phyloP scores from a whole-genome alignment of 176 grass and related monocot genomes.

The Ensete glaucum region DNA sequence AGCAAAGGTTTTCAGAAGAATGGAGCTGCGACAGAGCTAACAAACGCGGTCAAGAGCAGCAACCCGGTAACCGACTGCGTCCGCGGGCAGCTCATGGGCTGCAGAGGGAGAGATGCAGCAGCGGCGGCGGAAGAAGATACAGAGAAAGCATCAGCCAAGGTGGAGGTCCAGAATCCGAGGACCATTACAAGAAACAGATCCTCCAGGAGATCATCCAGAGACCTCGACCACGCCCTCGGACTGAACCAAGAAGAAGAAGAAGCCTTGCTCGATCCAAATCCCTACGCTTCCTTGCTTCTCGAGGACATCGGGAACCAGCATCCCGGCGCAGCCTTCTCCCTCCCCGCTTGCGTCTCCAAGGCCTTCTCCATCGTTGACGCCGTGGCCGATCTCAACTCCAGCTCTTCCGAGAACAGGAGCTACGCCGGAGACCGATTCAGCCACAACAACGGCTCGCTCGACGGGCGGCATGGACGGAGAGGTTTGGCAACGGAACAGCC shows the following conservation, averaged over 20 bases:
- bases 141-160: background rate
- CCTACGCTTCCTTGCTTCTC: slow-evolving; percentile 61
- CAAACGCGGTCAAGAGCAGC: slow-evolving; percentile 21
- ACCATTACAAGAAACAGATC: slow-evolving; percentile 37
- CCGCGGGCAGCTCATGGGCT: background rate
- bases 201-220: slow-evolving; percentile 56
- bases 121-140: slow-evolving; percentile 2
- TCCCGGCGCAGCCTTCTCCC: slow-evolving; percentile 38
- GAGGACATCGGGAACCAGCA: slow-evolving; percentile 82
- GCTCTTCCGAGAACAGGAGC: slow-evolving; percentile 55
- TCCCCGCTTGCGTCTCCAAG: slow-evolving; percentile 89
- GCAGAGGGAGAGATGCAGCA: slow-evolving; percentile 10
- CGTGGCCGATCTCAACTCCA: slow-evolving; percentile 76
- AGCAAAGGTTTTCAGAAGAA: slow-evolving; percentile 14
- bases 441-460: slow-evolving; percentile 38
- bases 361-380: slow-evolving; percentile 96
- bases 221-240: slow-evolving; percentile 51
- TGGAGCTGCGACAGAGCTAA: background rate
- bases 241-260: background rate
- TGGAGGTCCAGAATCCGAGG: slow-evolving; percentile 35
- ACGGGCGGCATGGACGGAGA: slow-evolving; percentile 24
- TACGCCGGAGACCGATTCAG: slow-evolving; percentile 25
- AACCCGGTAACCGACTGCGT: slow-evolving; percentile 20
- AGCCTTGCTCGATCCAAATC: slow-evolving; percentile 19
- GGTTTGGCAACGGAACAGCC: slow-evolving; percentile 1